These are phyloP conservation scores for Spathaspora sp. DNA, from an alignment of 1,139 yeast genomes.

Conservation along the genomic window DNA sequence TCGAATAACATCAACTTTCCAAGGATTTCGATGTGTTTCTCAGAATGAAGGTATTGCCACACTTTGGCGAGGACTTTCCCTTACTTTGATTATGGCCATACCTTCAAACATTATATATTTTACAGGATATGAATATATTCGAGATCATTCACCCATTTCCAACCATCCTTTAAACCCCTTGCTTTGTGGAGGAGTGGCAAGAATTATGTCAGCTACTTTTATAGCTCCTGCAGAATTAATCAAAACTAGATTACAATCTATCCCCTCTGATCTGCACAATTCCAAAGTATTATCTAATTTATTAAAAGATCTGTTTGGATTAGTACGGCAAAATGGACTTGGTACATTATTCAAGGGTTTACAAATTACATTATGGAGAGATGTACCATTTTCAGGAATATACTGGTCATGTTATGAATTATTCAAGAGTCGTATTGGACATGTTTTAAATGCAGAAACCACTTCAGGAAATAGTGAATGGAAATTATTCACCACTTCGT, in stretches of 20 bases:
- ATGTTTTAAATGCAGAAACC: constrained; percentile 21
- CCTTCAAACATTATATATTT: constrained; percentile 94
- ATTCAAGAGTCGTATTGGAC: constrained; percentile 28
- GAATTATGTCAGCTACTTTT: constrained; percentile 79
- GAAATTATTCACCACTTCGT: constrained; percentile 68
- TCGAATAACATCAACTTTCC: constrained; percentile 58
- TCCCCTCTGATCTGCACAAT: constrained; percentile 46
- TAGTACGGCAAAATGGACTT: constrained; percentile 59
- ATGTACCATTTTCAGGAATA: constrained; percentile 93
- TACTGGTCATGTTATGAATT: constrained; percentile 88
- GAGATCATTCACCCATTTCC: constrained; percentile 69
- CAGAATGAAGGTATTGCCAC: constrained; percentile 72
- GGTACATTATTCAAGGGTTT: constrained; percentile 78
- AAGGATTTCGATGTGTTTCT: constrained; percentile 67
- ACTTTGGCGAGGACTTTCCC: constrained; percentile 85
- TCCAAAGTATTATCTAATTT: constrained; percentile 48
- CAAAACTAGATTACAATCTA: constrained; percentile 86
- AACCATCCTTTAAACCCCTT: constrained; percentile 65
- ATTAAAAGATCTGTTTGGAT: constrained; percentile 53
- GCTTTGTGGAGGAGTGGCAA: constrained; percentile 81
- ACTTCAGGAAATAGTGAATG: constrained; percentile 33
- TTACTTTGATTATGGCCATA: constrained; percentile 83
- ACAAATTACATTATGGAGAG: constrained; percentile 89
- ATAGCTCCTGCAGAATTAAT: constrained; percentile 87
- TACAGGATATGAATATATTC: constrained; percentile 84